A percentile compares a stretch with the other conserved stretches of the same genome.
These are phyloP conservation scores for Lepiota brunneoincarnata DNA, from an alignment of 768 basidiomycete genomes.

Conservation along the genomic window DNA sequence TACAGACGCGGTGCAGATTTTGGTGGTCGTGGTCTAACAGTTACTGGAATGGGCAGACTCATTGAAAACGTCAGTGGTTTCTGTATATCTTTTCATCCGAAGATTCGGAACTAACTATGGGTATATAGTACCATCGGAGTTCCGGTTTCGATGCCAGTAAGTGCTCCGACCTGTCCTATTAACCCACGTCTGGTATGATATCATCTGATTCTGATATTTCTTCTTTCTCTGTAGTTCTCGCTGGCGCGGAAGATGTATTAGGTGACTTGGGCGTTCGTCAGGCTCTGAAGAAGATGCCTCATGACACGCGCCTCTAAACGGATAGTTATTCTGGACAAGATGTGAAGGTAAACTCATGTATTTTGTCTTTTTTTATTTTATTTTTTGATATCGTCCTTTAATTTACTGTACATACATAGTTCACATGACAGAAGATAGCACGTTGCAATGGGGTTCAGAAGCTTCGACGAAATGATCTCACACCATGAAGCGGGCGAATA, in stretches of 20 bases:
- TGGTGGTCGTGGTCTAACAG: constrained; percentile 89
- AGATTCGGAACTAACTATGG: background rate
- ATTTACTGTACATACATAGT: no score
- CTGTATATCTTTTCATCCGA: background rate
- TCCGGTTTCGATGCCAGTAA: constrained; percentile 78
- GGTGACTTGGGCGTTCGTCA: constrained; percentile 30
- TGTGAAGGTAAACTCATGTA: background rate
- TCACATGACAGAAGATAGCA: background rate
- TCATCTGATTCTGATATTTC: constrained; percentile 10
- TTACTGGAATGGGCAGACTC: constrained; percentile 82
- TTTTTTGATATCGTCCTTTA: no score
- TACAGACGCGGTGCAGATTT: constrained; percentile 78
- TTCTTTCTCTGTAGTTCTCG: constrained; percentile 47
- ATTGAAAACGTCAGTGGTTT: constrained; percentile 67
- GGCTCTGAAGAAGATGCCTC: constrained; percentile 33
- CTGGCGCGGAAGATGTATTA: constrained; percentile 46
- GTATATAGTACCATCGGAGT: constrained; percentile 70
- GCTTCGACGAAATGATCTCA: background rate
- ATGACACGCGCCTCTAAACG: constrained; percentile 24
- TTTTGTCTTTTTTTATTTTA: background rate
- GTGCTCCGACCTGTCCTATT: constrained; percentile 19
- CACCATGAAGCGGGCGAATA: background rate
- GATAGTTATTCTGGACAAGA: background rate
- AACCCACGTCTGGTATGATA: background rate
- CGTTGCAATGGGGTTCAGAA: background rate